phyloP scores from a whole-genome alignment of 768 basidiomycete genomes.

The Phylloporus scabripes region DNA sequence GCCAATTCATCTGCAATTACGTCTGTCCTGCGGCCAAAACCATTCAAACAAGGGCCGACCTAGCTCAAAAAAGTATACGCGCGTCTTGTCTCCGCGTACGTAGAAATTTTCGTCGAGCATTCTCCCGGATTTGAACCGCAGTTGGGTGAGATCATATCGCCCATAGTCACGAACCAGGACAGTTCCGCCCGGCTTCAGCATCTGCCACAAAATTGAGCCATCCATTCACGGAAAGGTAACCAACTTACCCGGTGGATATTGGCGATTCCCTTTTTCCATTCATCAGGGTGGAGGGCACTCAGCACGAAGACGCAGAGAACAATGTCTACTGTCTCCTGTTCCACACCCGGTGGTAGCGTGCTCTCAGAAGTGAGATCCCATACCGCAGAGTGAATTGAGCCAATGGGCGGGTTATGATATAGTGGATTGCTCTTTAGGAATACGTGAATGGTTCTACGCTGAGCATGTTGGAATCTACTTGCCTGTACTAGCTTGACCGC shows the following conservation, averaged over 20 bases:
- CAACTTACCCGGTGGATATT: conserved; percentile 68
- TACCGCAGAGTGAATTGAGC: conserved; percentile 70
- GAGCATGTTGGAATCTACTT: conserved; percentile 10
- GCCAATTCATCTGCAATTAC: conserved; percentile 64
- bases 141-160: conserved; percentile 88
- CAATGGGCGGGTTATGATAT: conserved; percentile 61
- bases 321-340: conserved; percentile 74
- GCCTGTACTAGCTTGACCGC: conserved; percentile 91
- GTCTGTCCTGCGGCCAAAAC: background rate
- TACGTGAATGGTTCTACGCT: background rate
- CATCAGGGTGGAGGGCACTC: conserved; percentile 87
- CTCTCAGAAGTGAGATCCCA: conserved; percentile 81
- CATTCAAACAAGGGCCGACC: conserved; percentile 39
- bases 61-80: conserved; percentile 94
- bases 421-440: conserved; percentile 57
- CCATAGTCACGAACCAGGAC: conserved; percentile 93
- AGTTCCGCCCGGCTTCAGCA: conserved; percentile 84
- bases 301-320: conserved; percentile 91
- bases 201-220: conserved; percentile 38
- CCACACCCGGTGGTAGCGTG: conserved; percentile 54
- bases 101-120: conserved; percentile 94
- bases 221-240: background rate
- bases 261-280: conserved; percentile 79
- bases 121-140: conserved; percentile 84
- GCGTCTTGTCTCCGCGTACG: conserved; percentile 92